Base-by-base conservation (phyloP, 768 basidiomycete genomes). In the Phylloporus sp. region DNA sequence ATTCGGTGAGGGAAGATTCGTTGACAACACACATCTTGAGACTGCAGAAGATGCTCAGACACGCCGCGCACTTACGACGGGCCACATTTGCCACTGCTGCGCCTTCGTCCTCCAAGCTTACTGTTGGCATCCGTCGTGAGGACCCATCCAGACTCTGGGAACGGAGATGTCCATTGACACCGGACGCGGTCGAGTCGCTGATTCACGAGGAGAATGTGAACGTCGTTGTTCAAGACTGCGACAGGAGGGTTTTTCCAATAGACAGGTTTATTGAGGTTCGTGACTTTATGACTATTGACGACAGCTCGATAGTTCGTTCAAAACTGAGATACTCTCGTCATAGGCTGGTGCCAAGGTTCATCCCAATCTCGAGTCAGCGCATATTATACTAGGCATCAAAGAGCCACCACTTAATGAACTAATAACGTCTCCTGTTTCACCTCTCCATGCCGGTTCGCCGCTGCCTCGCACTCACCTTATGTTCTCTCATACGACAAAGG, bases 401-500 rank as follows among this genome's bases (percentile, higher is more conserved):
- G 94, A 97, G 66, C 82, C 86, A 0, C 86, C 88, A 9, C 65
- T 94, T 7, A 40, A 69, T 24, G 82, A 86, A 55, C 74, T 92
- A 29, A 63, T 82, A 59, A 76, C 75, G 18, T 65, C 70, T 27
- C 76, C 79, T 20, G 59, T 76, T 20, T 58, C 61, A 18, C 65
- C 71, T 31, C 66, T 28, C 15, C 48, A 36, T 24, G 34, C 54
- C 50, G 50, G 41, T 49, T 54, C 50, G 35, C 57, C 58, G 4
- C 63, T 73, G 31, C 69, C 79, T 11, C 80, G 87, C 28, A 92
- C 86, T 1, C 86, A 94, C 59, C 69, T 95, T 49, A 92, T 94
- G 85, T 95, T 97, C 77, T 92, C 88, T 27, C 93, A 95, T 65
- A 95, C 93, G 0, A 80, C 81, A 49, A 95, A 95, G 67, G 89